Evolutionary conservation across 768 basidiomycete species (phyloP).

Genomic region (Cystofilobasidium ferigula): DNA sequence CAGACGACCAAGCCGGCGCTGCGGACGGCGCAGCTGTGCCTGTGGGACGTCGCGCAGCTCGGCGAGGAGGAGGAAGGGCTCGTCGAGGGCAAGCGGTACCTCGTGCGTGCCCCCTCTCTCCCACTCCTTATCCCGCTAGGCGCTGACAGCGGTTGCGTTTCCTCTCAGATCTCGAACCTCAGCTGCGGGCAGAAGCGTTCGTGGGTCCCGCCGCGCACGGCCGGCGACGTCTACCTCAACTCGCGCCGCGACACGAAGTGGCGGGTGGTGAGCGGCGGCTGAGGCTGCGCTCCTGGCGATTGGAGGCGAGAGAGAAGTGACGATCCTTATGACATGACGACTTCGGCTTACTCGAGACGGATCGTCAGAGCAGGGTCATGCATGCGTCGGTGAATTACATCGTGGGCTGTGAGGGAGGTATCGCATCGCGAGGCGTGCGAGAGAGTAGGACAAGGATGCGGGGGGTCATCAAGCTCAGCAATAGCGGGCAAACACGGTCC

Average conservation of each 20-base stretch:
- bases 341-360: too few species aligned
- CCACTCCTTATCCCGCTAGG: background rate
- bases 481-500: too few species aligned
- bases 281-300: too few species aligned
- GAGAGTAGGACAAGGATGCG: too few species aligned
- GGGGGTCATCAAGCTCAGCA: too few species aligned
- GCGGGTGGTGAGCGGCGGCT: background rate
- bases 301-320: too few species aligned
- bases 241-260: background rate
- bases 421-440: too few species aligned
- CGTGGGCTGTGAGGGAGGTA: too few species aligned
- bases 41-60: slow-evolving; percentile 63
- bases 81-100: slow-evolving; percentile 54
- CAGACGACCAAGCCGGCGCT: slow-evolving; percentile 47
- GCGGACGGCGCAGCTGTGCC: slow-evolving; percentile 62
- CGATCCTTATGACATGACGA: too few species aligned
- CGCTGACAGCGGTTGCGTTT: background rate
- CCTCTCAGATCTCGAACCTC: background rate
- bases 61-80: slow-evolving; percentile 45
- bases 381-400: too few species aligned
- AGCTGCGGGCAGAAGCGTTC: slow-evolving; percentile 2
- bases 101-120: slow-evolving; percentile 43
- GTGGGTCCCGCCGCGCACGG: background rate
- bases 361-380: too few species aligned
- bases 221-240: background rate